Base-by-base conservation (phyloP, 2,329 filamentous ascomycete genomes). In the Biscogniauxia mediterranea region DNA sequence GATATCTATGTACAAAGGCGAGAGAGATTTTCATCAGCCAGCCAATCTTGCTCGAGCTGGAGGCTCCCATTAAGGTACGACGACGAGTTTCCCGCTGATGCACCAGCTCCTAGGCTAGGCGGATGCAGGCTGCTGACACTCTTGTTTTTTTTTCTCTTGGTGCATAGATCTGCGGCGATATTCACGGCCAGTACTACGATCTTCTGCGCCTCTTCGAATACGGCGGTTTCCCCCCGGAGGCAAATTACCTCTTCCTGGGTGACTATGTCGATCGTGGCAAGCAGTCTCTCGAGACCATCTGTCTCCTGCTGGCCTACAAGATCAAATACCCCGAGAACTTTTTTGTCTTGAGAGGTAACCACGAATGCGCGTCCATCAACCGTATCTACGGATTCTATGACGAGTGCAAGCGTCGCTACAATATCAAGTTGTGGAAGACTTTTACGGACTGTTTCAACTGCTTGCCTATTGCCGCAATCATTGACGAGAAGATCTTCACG, bases 11-110 rank as follows among this genome's bases (percentile, higher is more conserved):
- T 87, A 97, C 94, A 77, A 98, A 98, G 84, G 93, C 94, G 66
- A 90, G 95, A 69, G 95, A 99, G 83, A 98, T 99, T 74, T 98
- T 99, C 84, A 98, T 99, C 79, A 97, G 93, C 65, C 95, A 99
- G 83, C 95, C 95, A 69, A 98, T 98, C 74, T 84, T 99, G 70
- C 88, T 99, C 69, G 95, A 99, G 83, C 87, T 99, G 56, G 95
- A 98, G 80, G 95, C 95, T 75, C 95, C 95, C 65, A 98, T 99
- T 81, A 99, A 99, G 93, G 94, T 97, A 84, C 72, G 83, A 76
- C 57, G 19, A 17, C 19, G 8, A n/a, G 5, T 17, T 32, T 25
- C 21, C 38, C 28, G 23, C 20, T 50, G 26, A 59, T 58, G 55
- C 32, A 20, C 55, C 23, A 42, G 58, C 50, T 55, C 13, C 57